Evolutionary conservation across 225 moss, liverwort and hornwort genomes (phyloP).

Genomic region (Sphagnum contortum): DNA sequence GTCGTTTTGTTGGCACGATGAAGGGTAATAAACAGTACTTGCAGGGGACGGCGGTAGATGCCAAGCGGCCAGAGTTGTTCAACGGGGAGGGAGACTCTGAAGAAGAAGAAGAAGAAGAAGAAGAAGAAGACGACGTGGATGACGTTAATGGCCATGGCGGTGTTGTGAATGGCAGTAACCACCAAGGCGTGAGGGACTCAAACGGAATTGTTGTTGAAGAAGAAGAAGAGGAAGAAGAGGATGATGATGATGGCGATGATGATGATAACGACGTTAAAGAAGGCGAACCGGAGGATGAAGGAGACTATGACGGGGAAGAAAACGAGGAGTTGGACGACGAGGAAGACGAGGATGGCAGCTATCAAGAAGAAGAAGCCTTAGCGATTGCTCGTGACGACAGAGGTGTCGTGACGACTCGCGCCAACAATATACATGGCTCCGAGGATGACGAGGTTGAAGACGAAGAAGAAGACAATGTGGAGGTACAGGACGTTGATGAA

Average conservation of each 20-base stretch:
- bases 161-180: no score
- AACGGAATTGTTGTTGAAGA: constrained; percentile 38
- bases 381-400: constrained; percentile 17
- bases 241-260: constrained; percentile 40
- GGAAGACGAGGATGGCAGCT: constrained; percentile 63
- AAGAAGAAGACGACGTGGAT: no score
- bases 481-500: constrained; percentile 67
- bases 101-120: constrained; percentile 21
- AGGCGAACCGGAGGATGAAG: constrained; percentile 49
- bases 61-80: constrained; percentile 70
- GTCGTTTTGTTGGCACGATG: no score
- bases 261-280: constrained; percentile 58
- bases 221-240: constrained; percentile 61
- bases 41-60: constrained; percentile 58
- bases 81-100: constrained; percentile 54
- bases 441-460: constrained; percentile 71
- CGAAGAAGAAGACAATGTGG: constrained; percentile 56
- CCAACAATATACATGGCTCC: constrained; percentile 41
- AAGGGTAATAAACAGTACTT: constrained; percentile 25
- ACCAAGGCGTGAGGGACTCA: constrained; percentile 34
- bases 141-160: no score
- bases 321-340: constrained; percentile 44
- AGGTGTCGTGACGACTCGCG: constrained; percentile 11
- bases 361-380: constrained; percentile 52
- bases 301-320: constrained; percentile 26